Conservation (phyloP, 192 early-diverging fungal species). For the Oehlia diaphana region DNA sequence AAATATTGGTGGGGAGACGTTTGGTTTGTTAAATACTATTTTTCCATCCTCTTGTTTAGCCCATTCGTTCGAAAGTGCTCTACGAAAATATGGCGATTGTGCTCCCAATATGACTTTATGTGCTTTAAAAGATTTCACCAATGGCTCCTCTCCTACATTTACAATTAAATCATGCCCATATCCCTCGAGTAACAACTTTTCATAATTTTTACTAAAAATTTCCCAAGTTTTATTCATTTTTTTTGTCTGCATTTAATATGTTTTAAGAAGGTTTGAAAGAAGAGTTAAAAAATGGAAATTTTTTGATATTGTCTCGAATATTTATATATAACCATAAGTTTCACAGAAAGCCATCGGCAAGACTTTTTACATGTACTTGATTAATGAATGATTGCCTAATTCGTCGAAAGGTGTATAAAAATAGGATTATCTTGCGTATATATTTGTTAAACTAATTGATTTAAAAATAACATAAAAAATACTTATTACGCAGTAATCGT, state of each 20-base stretch:
- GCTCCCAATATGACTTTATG: neutral
- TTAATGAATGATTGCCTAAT: neutral
- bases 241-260: neutral
- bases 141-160: neutral
- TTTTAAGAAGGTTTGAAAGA: neutral
- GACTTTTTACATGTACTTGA: no score
- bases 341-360: no score
- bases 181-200: neutral
- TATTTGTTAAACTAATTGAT: neutral
- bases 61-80: neutral
- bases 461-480: no score
- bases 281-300: neutral
- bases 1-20: neutral
- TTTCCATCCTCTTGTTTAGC: neutral
- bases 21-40: constrained; percentile 6
- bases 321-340: no score
- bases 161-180: neutral
- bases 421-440: neutral
- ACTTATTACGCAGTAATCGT: no score
- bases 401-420: neutral
- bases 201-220: neutral
- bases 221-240: neutral
- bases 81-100: neutral
- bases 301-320: no score
- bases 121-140: neutral